Evolutionary conservation across 352 stramenopile species (phyloP), one percentile per base, ranked within the genome.

Genomic region (Elongisporangium prolatum): DNA sequence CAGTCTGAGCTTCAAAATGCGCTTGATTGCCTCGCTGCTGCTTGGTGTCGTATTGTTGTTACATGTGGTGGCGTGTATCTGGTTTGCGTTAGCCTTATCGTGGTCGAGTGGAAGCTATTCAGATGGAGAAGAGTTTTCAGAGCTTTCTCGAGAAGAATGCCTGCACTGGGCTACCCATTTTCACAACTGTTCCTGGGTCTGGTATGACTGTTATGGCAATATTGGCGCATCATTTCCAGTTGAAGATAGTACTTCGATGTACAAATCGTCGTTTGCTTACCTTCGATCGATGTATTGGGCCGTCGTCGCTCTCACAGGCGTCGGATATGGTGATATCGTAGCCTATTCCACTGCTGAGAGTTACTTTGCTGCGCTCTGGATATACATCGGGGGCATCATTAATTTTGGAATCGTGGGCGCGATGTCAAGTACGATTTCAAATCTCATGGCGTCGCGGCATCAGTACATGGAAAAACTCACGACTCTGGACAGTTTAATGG

Each of bases 341-440:
- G 80, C 84, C 0, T 92, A 84, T 48, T 89, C 84, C 2, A 93
- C 84, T 1, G 57, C 69, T 0, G 82, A 93, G 54, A 90, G 70
- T 34, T 80, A 81, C 21, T 92, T 88, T 37, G 82, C 84, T 0
- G 78, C 82, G 8, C 18, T 87, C 0, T 93, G 84, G 84, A 87
- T 90, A 54, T 93, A 87, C 56, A 48, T 89, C 0, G 78, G 80
- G 5, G 80, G 80, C 2, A 75, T 92, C 24, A 75, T 93, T 54
- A 93, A 93, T 59, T 93, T 90, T 63, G 80, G 68, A 4, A 75
- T 89, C 10, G 74, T 93, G 1, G 84, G 82, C 1, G 84, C 84
- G 0, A 93, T 93, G 76, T 93, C 82, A 3, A 91, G 75, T 48
- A 91, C 77, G 0, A 87, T 93, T 54, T 77, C 80, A 1, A 88